Conservation (phyloP, 805 yeast species). For the Wickerhamiella dianesei region DNA sequence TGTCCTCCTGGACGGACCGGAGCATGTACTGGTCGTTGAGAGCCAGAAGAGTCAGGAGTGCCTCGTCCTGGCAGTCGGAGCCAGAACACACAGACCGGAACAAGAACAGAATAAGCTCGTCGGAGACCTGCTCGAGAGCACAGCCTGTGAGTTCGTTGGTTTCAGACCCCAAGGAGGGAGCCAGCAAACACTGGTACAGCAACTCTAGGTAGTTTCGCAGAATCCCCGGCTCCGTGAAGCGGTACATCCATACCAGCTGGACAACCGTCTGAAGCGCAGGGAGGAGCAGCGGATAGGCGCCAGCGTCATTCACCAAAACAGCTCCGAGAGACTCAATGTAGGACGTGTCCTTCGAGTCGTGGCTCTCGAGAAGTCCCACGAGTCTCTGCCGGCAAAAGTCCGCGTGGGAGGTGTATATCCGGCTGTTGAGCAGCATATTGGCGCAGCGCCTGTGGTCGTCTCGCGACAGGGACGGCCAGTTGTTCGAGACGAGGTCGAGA, state of each 20-base stretch:
- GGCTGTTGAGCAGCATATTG: slow-evolving; percentile 4
- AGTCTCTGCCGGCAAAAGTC: slow-evolving; percentile 4
- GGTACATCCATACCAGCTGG: slow-evolving; percentile 29
- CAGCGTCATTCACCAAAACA: neutral
- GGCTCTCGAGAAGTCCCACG: neutral
- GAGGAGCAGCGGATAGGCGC: neutral
- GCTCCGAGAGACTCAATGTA: neutral
- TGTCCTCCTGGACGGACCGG: slow-evolving; percentile 2
- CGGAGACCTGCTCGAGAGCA: slow-evolving; percentile 19
- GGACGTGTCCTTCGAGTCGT: neutral
- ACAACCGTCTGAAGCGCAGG: slow-evolving; percentile 22
- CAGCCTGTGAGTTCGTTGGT: slow-evolving; percentile 4
- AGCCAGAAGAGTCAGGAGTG: slow-evolving; percentile 56
- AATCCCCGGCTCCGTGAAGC: slow-evolving; percentile 27
- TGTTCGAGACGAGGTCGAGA: slow-evolving; percentile 7
- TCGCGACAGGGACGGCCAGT: neutral
- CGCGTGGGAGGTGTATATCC: slow-evolving; percentile 1
- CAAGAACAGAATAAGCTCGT: slow-evolving; percentile 35
- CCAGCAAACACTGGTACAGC: slow-evolving; percentile 23
- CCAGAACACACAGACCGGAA: slow-evolving; percentile 33
- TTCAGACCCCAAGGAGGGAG: neutral
- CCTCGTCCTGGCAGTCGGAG: slow-evolving; percentile 32
- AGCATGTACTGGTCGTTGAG: slow-evolving; percentile 84
- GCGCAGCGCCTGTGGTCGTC: slow-evolving; percentile 4
- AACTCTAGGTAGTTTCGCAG: slow-evolving; percentile 38